Conservation (phyloP, 23 red algal genomes). For the Agarophyton chilense region DNA sequence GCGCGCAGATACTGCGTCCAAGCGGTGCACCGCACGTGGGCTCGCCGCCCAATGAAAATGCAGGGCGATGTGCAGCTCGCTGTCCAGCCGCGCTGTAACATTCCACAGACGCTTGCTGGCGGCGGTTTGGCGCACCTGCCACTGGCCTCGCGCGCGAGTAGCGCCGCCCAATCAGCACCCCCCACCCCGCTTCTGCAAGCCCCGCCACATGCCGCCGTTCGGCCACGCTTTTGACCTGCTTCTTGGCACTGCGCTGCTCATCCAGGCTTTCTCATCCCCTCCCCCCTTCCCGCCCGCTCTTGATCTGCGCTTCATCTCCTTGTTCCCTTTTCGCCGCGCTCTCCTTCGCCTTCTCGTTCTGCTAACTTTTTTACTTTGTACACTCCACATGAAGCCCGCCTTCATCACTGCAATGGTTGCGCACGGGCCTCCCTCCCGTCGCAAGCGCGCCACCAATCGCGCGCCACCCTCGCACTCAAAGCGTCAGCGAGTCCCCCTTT, state of each 20-base stretch:
- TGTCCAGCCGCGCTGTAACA: not conserved
- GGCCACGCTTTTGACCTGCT: not conserved
- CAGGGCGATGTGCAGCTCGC: not conserved
- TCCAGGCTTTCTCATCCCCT: not conserved
- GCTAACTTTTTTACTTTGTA: not conserved
- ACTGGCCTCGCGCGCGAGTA: not conserved
- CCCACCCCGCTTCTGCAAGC: not conserved
- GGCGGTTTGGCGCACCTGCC: not conserved
- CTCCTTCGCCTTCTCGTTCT: not conserved
- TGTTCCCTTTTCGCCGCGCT: not conserved
- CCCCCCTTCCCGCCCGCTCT: not conserved
- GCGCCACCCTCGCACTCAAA: not conserved
- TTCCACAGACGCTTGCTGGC: not conserved
- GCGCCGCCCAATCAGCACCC: not conserved
- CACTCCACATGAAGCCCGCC: too few relatives aligned
- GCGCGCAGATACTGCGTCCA: not conserved
- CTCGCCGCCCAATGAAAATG: not conserved
- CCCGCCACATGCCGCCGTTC: too few relatives aligned
- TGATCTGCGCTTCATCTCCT: not conserved
- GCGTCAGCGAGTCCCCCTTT: constrained; percentile 32
- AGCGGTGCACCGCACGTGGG: not conserved
- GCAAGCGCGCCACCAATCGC: not conserved
- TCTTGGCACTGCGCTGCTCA: not conserved
- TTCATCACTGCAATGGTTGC: constrained; percentile 32
- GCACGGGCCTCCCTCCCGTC: not conserved